These are phyloP conservation scores for Danielia reshetovae DNA, from an alignment of 805 yeast species.

Conservation along the genomic window DNA sequence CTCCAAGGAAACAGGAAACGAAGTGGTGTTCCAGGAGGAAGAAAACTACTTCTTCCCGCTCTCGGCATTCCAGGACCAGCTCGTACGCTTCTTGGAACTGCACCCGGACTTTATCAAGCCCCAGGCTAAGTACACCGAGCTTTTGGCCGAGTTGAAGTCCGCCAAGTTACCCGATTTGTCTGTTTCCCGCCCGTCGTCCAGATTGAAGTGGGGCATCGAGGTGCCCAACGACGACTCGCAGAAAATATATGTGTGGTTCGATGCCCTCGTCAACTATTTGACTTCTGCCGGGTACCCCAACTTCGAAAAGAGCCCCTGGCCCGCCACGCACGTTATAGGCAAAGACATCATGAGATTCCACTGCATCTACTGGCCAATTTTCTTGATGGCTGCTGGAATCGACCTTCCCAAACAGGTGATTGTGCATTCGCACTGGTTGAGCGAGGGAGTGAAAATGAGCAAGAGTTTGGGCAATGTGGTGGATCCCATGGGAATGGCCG, in stretches of 20 bases:
- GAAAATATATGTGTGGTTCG: constrained; percentile 93
- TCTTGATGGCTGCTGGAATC: constrained; percentile 76
- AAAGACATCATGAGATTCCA: constrained; percentile 90
- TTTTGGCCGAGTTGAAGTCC: constrained; percentile 55
- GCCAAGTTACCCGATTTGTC: constrained; percentile 62
- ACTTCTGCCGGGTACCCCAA: constrained; percentile 60
- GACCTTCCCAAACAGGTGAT: constrained; percentile 68
- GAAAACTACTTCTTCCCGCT: constrained; percentile 83
- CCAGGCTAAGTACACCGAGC: constrained; percentile 44
- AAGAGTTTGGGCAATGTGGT: constrained; percentile 91
- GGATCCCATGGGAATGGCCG: constrained; percentile 70
- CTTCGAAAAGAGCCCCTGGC: constrained; percentile 43
- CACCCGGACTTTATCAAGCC: constrained; percentile 70
- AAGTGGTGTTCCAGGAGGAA: constrained; percentile 74
- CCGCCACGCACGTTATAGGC: constrained; percentile 81
- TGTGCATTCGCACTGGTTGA: constrained; percentile 94
- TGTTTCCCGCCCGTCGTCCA: constrained; percentile 75
- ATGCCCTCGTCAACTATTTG: constrained; percentile 82
- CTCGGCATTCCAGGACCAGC: constrained; percentile 50
- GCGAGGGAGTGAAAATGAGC: constrained; percentile 89
- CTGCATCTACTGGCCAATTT: constrained; percentile 90
- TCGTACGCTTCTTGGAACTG: constrained; percentile 46
- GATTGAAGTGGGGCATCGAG: constrained; percentile 85
- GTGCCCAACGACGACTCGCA: constrained; percentile 81
- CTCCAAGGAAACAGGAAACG: constrained; percentile 68